These are phyloP conservation scores for Microascus cirrosus DNA, from an alignment of 2,329 filamentous ascomycete genomes.

Conservation along the genomic window DNA sequence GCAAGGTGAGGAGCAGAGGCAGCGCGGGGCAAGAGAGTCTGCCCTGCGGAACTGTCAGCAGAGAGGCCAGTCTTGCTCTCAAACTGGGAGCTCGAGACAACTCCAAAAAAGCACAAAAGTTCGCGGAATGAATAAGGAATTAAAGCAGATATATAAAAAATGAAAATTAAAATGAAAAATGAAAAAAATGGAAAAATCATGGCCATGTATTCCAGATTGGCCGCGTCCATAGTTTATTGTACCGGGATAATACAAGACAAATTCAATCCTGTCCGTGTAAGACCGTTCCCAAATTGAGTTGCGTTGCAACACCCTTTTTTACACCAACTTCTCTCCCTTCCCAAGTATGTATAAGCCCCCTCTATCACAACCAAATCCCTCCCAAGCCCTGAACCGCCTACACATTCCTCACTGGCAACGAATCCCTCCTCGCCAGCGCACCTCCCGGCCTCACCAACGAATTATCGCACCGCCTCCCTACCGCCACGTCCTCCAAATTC, in stretches of 20 bases:
- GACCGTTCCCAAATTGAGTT: background rate
- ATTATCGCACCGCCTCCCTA: constrained; percentile 21
- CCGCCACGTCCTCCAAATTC: constrained; percentile 39
- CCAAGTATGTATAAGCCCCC: background rate
- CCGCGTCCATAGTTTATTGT: no score
- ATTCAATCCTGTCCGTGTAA: background rate
- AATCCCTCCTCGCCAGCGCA: constrained; percentile 11
- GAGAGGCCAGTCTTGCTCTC: no score
- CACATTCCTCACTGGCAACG: constrained; percentile 19
- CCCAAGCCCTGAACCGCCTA: background rate
- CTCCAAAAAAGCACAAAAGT: no score
- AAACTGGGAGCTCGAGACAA: no score
- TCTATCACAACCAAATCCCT: background rate
- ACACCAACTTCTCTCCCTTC: background rate
- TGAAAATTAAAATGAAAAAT: no score
- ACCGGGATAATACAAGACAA: no score
- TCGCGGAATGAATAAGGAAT: no score
- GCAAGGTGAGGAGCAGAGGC: background rate
- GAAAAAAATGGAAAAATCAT: no score
- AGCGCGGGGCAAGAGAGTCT: background rate
- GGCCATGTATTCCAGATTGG: no score
- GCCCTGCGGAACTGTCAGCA: background rate
- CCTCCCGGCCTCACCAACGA: constrained; percentile 18
- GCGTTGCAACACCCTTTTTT: background rate
- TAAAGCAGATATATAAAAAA: no score